Evolutionary conservation across 2,329 filamentous ascomycete species (phyloP).

Genomic region (Diaporthe capsici): DNA sequence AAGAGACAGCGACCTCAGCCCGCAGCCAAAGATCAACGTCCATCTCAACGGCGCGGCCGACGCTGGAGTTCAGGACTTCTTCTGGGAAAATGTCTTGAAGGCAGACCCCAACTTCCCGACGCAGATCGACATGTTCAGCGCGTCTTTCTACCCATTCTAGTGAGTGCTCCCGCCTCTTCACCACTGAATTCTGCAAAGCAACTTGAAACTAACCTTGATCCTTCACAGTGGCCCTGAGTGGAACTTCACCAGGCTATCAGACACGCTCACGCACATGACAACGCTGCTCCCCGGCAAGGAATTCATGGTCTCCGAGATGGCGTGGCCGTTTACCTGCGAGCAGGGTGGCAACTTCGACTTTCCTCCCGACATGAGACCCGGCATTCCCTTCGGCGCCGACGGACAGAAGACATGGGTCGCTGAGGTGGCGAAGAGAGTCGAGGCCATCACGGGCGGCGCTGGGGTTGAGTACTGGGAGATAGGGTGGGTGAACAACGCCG

Average conservation of each 20-base stretch:
- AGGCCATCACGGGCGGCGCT: constrained; percentile 64
- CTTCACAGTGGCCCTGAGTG: constrained; percentile 1
- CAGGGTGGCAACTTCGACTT: constrained; percentile 67
- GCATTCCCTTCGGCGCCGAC: constrained; percentile 72
- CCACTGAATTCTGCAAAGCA: no score
- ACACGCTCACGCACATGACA: constrained; percentile 21
- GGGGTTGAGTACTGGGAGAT: constrained; percentile 84
- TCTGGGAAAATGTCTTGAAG: constrained; percentile 70
- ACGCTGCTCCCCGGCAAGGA: constrained; percentile 63
- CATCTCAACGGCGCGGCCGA: constrained; percentile 84
- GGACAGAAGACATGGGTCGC: constrained; percentile 75
- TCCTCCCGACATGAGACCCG: constrained; percentile 67
- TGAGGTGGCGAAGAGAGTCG: constrained; percentile 70
- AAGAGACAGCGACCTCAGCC: constrained; percentile 70
- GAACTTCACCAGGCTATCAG: constrained; percentile 18
- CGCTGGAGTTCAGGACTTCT: constrained; percentile 73
- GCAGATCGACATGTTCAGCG: constrained; percentile 80
- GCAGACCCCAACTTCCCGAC: constrained; percentile 62
- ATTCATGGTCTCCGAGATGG: constrained; percentile 76
- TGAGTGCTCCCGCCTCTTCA: background rate
- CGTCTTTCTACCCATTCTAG: constrained; percentile 57
- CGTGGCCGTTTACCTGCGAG: constrained; percentile 78
- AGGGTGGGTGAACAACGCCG: constrained; percentile 76
- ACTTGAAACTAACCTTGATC: background rate
- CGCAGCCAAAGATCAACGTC: constrained; percentile 78